phyloP scores from a whole-genome alignment of 106 monocot species.

The Gastrodia elata region DNA sequence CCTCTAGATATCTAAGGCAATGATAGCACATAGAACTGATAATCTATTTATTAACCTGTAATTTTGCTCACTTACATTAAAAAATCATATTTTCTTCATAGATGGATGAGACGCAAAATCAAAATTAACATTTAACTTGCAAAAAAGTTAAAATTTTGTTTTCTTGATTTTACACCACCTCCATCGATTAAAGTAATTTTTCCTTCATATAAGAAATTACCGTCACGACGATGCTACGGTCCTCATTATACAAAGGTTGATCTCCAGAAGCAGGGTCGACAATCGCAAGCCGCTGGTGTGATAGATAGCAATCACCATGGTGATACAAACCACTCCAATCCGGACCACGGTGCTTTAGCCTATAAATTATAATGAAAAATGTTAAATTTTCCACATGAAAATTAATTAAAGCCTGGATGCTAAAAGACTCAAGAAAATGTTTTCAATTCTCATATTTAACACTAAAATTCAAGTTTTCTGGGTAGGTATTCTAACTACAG shows the following conservation, averaged over 20 bases:
- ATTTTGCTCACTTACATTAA: too few species aligned
- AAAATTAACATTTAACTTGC: too few species aligned
- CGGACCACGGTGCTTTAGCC: constrained; percentile 59
- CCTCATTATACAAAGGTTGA: constrained; percentile 63
- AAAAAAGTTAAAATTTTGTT: too few species aligned
- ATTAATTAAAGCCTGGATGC: neutral
- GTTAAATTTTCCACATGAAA: neutral
- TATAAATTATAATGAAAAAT: constrained; percentile 6
- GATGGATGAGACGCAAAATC: too few species aligned
- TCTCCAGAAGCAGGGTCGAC: constrained; percentile 72
- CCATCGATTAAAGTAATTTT: too few species aligned
- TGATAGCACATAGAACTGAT: too few species aligned
- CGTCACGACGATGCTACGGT: constrained; percentile 46
- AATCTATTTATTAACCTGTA: too few species aligned
- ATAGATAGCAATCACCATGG: constrained; percentile 33
- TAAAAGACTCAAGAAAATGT: neutral
- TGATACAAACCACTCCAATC: constrained; percentile 60
- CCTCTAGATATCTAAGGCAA: too few species aligned
- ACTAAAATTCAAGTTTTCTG: neutral
- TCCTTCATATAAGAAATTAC: too few species aligned
- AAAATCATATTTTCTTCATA: too few species aligned
- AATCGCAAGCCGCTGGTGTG: constrained; percentile 62
- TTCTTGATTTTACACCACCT: too few species aligned
- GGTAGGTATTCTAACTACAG: neutral
- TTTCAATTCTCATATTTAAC: neutral